A percentile compares a stretch with the other conserved stretches of the same genome.
phyloP scores from a whole-genome alignment of 257 asterid genomes.

The Nicotiana knightiana region DNA sequence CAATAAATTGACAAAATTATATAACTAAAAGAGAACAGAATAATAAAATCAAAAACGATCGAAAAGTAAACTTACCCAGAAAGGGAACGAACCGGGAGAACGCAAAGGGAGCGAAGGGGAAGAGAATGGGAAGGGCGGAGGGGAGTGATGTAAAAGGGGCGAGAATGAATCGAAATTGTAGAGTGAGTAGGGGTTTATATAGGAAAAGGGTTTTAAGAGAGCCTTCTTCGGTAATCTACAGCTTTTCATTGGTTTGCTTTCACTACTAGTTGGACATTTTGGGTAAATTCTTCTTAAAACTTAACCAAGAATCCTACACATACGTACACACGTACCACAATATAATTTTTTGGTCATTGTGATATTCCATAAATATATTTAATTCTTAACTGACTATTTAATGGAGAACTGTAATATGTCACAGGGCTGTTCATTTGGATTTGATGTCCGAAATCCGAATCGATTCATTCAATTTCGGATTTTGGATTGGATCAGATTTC shows the following conservation, averaged over 20 bases:
- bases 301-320: too few species aligned
- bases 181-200: constrained; percentile 16
- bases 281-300: neutral
- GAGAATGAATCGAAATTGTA: neutral
- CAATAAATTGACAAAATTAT: neutral
- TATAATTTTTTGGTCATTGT: too few species aligned
- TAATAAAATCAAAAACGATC: neutral
- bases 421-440: too few species aligned
- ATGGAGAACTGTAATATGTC: too few species aligned
- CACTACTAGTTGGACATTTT: neutral
- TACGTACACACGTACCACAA: too few species aligned
- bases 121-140: neutral
- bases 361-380: too few species aligned
- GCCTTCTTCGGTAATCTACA: constrained; percentile 7
- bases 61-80: constrained; percentile 1
- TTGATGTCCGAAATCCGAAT: too few species aligned
- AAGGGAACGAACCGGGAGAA: neutral
- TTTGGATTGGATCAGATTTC: too few species aligned
- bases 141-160: too few species aligned
- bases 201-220: constrained; percentile 1
- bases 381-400: too few species aligned
- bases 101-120: neutral
- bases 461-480: too few species aligned
- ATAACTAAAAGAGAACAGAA: neutral
- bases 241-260: neutral